These are phyloP conservation scores for Neofusicoccum umdonicola DNA, from an alignment of 2,329 filamentous ascomycete species.

Conservation along the genomic window DNA sequence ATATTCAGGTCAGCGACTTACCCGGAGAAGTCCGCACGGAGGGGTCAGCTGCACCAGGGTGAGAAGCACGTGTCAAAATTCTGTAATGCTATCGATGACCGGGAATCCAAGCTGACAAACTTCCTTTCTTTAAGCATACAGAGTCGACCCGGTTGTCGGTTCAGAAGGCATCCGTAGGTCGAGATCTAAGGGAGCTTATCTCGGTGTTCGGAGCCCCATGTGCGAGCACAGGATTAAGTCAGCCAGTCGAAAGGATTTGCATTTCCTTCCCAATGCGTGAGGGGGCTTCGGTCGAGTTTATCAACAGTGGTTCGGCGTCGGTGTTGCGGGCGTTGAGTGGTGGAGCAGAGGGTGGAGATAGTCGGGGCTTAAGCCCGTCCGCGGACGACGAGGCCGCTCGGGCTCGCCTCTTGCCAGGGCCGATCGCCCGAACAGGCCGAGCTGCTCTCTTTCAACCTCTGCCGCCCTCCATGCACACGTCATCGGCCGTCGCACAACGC, in stretches of 20 bases:
- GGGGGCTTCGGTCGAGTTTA: background rate
- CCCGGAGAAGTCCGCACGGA: background rate
- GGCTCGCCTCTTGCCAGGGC: background rate
- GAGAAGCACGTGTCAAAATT: no score
- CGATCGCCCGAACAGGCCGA: background rate
- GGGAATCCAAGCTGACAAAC: no score
- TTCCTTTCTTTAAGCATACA: background rate
- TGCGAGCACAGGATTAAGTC: no score
- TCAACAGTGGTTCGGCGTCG: background rate
- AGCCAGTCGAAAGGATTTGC: no score
- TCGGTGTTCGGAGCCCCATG: background rate
- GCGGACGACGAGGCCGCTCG: background rate
- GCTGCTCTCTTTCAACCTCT: background rate
- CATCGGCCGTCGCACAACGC: background rate
- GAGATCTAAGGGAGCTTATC: background rate
- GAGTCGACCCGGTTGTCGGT: background rate
- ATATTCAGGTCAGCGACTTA: background rate
- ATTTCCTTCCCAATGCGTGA: no score
- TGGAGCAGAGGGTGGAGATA: background rate
- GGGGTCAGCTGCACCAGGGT: background rate
- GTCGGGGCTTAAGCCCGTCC: background rate
- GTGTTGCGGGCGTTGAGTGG: background rate
- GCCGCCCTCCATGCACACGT: background rate
- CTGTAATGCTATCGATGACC: no score
- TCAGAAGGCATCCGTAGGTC: background rate